Conservation (phyloP, 176 grass and related monocot genomes). For the Juncus inflexus region DNA sequence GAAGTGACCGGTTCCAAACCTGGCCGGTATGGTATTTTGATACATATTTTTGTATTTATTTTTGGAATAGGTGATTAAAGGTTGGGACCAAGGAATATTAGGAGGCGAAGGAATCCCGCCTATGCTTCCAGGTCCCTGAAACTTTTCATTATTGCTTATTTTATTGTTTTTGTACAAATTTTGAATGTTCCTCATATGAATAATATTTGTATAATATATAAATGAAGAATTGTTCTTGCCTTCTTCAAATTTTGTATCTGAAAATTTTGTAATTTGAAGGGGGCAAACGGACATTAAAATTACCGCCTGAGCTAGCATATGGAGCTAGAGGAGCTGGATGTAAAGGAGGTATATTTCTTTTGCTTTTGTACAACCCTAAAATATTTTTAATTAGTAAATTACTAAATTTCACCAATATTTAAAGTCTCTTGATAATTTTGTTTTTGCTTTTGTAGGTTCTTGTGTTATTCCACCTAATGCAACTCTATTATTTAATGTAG, state of each 20-base stretch:
- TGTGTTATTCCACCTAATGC: constrained; percentile 88
- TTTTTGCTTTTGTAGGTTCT: constrained; percentile 36
- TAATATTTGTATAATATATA: not conserved
- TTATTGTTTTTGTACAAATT: not conserved
- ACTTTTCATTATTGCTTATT: not conserved
- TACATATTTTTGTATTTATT: not conserved
- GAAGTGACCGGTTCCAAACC: too few relatives aligned
- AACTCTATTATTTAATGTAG: constrained; percentile 89
- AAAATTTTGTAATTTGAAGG: constrained; percentile 35
- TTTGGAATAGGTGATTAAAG: constrained; percentile 62
- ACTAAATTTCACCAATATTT: not conserved
- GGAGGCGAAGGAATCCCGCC: constrained; percentile 83
- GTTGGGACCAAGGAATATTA: constrained; percentile 87
- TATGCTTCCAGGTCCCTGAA: constrained; percentile 59
- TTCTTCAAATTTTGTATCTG: not conserved
- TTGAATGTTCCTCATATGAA: not conserved
- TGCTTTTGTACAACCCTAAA: not conserved
- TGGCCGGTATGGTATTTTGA: not conserved
- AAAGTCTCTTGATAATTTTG: not conserved
- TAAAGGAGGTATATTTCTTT: constrained; percentile 39
- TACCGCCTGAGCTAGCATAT: constrained; percentile 79
- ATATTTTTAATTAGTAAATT: not conserved
- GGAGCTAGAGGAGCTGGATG: constrained; percentile 75
- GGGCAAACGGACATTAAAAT: constrained; percentile 69
- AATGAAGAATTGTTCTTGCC: too few relatives aligned